A percentile compares a stretch with the other conserved stretches of the same genome.
Conservation (phyloP, 1,139 yeast species). For the Kurtzmaniella quercitrusa region DNA sequence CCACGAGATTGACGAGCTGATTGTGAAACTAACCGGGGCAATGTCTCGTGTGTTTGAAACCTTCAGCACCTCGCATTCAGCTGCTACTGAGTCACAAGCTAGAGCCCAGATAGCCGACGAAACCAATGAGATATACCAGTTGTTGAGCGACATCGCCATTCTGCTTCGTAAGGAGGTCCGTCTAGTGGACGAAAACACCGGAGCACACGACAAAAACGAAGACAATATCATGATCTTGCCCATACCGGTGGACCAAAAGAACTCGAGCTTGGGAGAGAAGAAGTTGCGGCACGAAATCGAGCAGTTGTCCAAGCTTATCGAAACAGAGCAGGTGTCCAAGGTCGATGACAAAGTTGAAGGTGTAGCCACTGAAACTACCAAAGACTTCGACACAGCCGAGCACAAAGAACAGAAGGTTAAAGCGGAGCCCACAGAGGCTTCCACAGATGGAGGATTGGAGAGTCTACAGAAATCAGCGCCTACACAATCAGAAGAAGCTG, state of each 20-base stretch:
- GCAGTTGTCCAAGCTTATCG: constrained; percentile 3
- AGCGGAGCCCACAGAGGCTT: too few relatives aligned
- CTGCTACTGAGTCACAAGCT: constrained; percentile 14
- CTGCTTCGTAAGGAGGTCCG: constrained; percentile 54
- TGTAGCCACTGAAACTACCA: too few relatives aligned
- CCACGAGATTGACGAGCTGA: constrained; percentile 37
- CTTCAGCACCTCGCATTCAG: constrained; percentile 21
- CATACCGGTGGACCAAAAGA: constrained; percentile 57
- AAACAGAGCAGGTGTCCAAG: constrained; percentile 2
- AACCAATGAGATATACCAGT: constrained; percentile 30
- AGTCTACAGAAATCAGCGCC: neutral
- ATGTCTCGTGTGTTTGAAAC: constrained; percentile 38
- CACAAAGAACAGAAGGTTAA: too few relatives aligned
- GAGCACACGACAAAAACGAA: constrained; percentile 39
- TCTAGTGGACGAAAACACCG: constrained; percentile 54
- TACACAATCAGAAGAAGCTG: neutral
- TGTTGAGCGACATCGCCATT: constrained; percentile 39
- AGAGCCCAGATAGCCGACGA: constrained; percentile 22
- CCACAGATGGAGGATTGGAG: too few relatives aligned
- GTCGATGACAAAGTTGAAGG: constrained; percentile 2
- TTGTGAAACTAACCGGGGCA: constrained; percentile 42
- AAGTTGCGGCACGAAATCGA: constrained; percentile 38
- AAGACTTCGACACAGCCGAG: too few relatives aligned
- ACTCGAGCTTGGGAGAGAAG: constrained; percentile 50
- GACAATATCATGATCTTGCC: constrained; percentile 55